These are phyloP conservation scores for Clavispora vitiphila DNA, from an alignment of 805 yeast genomes.

Conservation along the genomic window DNA sequence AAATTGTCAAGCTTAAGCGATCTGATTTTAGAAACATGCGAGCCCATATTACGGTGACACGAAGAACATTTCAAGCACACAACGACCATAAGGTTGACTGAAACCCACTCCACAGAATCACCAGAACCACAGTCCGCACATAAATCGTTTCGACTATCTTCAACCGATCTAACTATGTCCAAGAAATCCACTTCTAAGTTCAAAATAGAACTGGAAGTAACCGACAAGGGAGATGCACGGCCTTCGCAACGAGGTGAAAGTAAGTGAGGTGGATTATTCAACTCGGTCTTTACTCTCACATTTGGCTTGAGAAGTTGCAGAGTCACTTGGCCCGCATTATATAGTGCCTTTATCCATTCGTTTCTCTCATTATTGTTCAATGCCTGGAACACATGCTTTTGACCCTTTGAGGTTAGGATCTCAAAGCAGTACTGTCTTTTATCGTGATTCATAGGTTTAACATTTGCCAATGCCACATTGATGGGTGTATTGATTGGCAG, in stretches of 20 bases:
- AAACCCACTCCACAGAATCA: conserved; percentile 79
- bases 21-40: conserved; percentile 72
- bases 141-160: conserved; percentile 48
- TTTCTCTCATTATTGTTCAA: conserved; percentile 61
- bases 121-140: conserved; percentile 79
- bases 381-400: conserved; percentile 71
- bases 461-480: conserved; percentile 63
- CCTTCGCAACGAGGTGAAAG: conserved; percentile 9
- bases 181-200: conserved; percentile 25
- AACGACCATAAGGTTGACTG: conserved; percentile 64
- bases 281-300: conserved; percentile 3
- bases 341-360: conserved; percentile 63
- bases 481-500: conserved; percentile 62
- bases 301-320: conserved; percentile 5
- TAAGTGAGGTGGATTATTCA: neutral
- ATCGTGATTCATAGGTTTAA: conserved; percentile 44
- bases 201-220: conserved; percentile 19
- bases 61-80: conserved; percentile 86
- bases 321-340: conserved; percentile 51
- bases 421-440: conserved; percentile 63
- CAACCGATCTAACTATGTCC: conserved; percentile 33
- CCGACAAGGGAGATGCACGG: conserved; percentile 30
- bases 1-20: conserved; percentile 73
- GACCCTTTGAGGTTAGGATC: conserved; percentile 62
- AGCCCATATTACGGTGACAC: conserved; percentile 80